Conservation (phyloP, 2,329 filamentous ascomycete species). For the Xylariaceae sp. region DNA sequence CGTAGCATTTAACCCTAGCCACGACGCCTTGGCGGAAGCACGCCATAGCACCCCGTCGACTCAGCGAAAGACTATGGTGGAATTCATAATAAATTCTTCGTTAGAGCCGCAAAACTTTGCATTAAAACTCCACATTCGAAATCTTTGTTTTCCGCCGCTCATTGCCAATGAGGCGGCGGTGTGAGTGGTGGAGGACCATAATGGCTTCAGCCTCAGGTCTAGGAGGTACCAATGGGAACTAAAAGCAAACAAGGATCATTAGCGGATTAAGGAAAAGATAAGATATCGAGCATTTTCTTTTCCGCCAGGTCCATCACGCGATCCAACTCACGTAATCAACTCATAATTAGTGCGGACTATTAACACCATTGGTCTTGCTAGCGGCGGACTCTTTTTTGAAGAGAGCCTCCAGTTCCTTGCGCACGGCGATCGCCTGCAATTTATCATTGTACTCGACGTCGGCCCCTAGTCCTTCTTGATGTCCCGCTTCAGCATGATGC, state of each 20-base stretch:
- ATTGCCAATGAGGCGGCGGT: no score
- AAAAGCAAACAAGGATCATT: no score
- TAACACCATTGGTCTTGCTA: conserved; percentile 8
- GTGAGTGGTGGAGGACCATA: no score
- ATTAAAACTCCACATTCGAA: no score
- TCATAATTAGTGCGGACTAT: not conserved
- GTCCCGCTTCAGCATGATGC: conserved; percentile 47
- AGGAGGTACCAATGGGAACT: no score
- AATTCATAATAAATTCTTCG: conserved; percentile 2
- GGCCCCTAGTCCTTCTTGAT: conserved; percentile 48
- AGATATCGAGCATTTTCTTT: no score
- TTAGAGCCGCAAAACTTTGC: conserved; percentile 18
- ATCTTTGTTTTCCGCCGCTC: no score
- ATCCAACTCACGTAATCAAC: conserved; percentile 5
- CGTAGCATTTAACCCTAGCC: conserved; percentile 20
- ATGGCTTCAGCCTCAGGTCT: no score
- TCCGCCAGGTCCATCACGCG: conserved; percentile 10
- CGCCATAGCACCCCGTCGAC: conserved; percentile 32
- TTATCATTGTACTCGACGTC: conserved; percentile 51
- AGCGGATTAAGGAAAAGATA: no score
- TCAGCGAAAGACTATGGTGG: not conserved
- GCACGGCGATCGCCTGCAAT: conserved; percentile 46
- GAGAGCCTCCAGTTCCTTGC: conserved; percentile 51
- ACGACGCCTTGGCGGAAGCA: conserved; percentile 38
- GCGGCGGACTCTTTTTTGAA: conserved; percentile 37